phyloP scores from a whole-genome alignment of 2,329 filamentous ascomycete species.

The Pestalotiopsis sp. region DNA sequence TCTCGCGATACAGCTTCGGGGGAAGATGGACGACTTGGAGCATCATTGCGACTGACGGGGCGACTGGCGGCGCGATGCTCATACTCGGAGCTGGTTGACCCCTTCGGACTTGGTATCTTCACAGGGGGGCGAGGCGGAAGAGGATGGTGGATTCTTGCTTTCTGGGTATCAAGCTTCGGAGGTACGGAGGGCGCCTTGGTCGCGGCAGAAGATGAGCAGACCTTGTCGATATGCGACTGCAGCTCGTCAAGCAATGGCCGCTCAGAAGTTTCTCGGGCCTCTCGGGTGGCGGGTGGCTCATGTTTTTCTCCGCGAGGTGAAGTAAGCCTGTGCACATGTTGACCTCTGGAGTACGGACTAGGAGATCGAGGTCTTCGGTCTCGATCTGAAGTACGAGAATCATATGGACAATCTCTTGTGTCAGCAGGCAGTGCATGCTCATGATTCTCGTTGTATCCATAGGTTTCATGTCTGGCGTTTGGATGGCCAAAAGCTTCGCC shows the following conservation, averaged over 20 bases:
- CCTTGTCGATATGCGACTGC: constrained; percentile 3
- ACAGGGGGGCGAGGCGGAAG: background rate
- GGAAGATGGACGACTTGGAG: constrained; percentile 22
- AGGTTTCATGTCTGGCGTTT: background rate
- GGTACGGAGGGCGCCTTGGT: background rate
- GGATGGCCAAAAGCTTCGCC: background rate
- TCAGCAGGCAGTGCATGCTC: background rate
- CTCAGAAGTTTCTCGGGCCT: background rate
- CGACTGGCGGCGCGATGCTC: constrained; percentile 8
- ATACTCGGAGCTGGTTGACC: constrained; percentile 10
- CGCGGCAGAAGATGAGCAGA: background rate
- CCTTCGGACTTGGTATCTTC: constrained; percentile 9
- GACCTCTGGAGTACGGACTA: background rate
- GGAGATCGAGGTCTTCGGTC: background rate
- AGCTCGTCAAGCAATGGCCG: background rate
- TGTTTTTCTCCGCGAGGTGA: background rate
- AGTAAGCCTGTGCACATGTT: background rate
- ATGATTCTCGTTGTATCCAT: background rate
- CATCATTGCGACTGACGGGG: constrained; percentile 7
- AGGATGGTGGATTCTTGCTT: background rate
- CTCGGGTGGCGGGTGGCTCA: too few relatives aligned
- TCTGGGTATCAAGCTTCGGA: background rate
- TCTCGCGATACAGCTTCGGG: constrained; percentile 13
- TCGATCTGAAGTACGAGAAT: background rate
- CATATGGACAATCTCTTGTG: background rate